phyloP scores from a whole-genome alignment of 495 filamentous ascomycete genomes.

The Neurospora sp. region DNA sequence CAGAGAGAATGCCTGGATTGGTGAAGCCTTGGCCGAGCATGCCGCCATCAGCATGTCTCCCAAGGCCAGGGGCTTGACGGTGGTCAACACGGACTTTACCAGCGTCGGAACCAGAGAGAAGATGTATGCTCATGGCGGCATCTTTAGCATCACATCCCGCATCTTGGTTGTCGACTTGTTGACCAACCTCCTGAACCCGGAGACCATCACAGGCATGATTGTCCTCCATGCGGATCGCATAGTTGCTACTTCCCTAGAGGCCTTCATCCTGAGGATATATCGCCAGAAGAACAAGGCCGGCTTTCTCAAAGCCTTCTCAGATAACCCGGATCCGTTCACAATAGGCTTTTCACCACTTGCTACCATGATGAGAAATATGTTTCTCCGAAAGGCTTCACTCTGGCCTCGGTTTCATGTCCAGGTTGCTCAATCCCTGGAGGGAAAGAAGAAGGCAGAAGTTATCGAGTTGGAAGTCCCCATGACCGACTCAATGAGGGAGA shows the following conservation, averaged over 20 bases:
- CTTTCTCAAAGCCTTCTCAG: conserved; percentile 94
- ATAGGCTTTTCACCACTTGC: conserved; percentile 81
- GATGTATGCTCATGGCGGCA: conserved; percentile 79
- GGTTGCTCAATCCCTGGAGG: conserved; percentile 80
- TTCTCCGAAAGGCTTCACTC: conserved; percentile 76
- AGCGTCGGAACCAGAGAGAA: conserved; percentile 79
- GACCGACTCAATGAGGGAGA: conserved; percentile 86
- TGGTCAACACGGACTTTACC: conserved; percentile 91
- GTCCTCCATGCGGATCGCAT: conserved; percentile 85
- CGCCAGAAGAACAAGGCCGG: conserved; percentile 86
- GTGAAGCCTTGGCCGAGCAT: conserved; percentile 87
- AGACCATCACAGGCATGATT: conserved; percentile 79
- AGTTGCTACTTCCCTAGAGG: conserved; percentile 80
- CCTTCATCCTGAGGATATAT: conserved; percentile 90
- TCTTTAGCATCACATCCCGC: conserved; percentile 92
- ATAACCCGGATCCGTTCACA: conserved; percentile 86
- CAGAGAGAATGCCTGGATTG: conserved; percentile 88
- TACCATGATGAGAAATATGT: conserved; percentile 87
- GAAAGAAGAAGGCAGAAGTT: conserved; percentile 88
- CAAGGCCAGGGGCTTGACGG: conserved; percentile 71
- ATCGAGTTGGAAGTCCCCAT: conserved; percentile 96
- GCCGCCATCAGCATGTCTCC: conserved; percentile 68
- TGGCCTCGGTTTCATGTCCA: conserved; percentile 95
- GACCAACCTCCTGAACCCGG: conserved; percentile 70
- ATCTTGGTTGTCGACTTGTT: conserved; percentile 90